Base-by-base conservation (phyloP, 2,329 filamentous ascomycete genomes). In the Colletotrichum zoysiae region DNA sequence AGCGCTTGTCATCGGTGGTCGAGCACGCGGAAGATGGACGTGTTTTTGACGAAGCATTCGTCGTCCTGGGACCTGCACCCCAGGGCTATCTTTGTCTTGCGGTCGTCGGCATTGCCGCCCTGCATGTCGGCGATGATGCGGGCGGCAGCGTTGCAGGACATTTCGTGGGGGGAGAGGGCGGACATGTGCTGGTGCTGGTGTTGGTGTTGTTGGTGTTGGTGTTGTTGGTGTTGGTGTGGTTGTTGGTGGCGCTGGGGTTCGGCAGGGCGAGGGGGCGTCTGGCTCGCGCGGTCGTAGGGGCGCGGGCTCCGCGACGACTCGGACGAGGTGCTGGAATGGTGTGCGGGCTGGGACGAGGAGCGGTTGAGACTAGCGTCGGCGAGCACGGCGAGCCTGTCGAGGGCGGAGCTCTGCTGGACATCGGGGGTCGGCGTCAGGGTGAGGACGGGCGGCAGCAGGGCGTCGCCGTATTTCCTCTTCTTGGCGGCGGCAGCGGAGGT, bases 51-150 rank as follows among this genome's bases (percentile, higher is more conserved):
- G 48, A 81, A 69, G 44, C 81, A 82, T 9, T 74, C 73, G 1
- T 79, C 75, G 4, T 72, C 69, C 42, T 75, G 69, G 23, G 51
- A 67, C 11, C 75, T 62, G 46, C 80, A 82, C 0, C 81, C 82
- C 3, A 84, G 73, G 11, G 75, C 70, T 3, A 74, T 75, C 26
- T 77, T 77, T 14, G 79, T 77, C 6, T 74, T 56, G 2, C 74
- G 73, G 9, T 78, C 62, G 60, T 82, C 77, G 12, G 75, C 71
- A 16, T 79, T 77, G 0, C 81, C 81, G 3, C 55, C 81, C 26
- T 83, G 80, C 73, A 84, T 82, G 33, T 82, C 80, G 23, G 82
- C 81, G 20, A 84, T 82, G 42, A 84, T 81, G 8, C 78, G 76
- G 1, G 80, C 80, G 0, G 80, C 80, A 5, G 78, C 77, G 59